Base-by-base conservation (phyloP, 2,329 filamentous ascomycete species). In the Emericellopsis cladophorae region DNA sequence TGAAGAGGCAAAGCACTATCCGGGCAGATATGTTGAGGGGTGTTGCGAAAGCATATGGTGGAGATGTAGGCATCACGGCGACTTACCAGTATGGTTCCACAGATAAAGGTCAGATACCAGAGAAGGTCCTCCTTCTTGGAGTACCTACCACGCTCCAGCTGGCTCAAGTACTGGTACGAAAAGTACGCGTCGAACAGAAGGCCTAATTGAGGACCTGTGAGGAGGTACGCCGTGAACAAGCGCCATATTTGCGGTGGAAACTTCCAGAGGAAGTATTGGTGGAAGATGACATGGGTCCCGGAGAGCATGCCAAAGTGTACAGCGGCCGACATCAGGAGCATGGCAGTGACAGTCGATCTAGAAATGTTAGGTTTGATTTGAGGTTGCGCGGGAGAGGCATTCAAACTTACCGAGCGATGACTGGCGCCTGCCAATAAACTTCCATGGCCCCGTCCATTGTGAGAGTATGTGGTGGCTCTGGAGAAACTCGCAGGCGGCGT, bases 81-180 rank as follows among this genome's bases (percentile, higher is more conserved):
- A 68, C 88, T 79, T 86, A 95, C 88, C 68, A 87, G 56, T 48
- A 92, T 90, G 53, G 81, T 64, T 40, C 64, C 62, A 50, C 74
- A 70, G 51, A 89, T 72, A 56, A 92, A 92, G 44, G 80, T 62
- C 51, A 93, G 64, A 57, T 93, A 95, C 64, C 80, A 80, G 46
- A 92, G 70, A 51, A 92, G 75, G 57, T 92, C 84, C 55, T 86
- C 88, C 43, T 83, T 83, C 49, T 74, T 71, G 34, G 70, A 64
- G 58, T 95, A 90, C 44, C 84, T 78, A 48, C 73, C 71, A 34
- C 63, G 72, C 66, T 95, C 89, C 39, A 94, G 66, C 48, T 79
- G 74, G 55, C 75, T 82, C 51, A 82, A 66, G 63, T 92, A 93
- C 47, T 74, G 80, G 65, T 81, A 95, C 48, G 92, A 51, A 40